These are phyloP conservation scores for Komagataea norvegica DNA, from an alignment of 1,139 yeast species.

Conservation along the genomic window DNA sequence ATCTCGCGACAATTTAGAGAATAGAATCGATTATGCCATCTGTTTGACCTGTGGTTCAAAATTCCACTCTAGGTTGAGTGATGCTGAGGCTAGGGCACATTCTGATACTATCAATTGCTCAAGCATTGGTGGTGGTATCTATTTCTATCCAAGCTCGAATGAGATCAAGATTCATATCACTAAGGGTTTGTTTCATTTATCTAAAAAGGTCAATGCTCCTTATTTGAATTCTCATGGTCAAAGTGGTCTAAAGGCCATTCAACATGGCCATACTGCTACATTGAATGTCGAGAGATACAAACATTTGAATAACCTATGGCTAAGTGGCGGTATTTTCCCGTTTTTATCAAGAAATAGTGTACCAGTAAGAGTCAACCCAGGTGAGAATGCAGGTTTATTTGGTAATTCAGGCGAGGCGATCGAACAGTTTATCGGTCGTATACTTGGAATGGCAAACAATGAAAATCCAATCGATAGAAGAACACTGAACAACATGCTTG, in stretches of 20 bases:
- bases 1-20: slow-evolving; percentile 23
- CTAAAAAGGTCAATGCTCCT: slow-evolving; percentile 48
- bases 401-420: neutral
- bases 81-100: slow-evolving; percentile 35
- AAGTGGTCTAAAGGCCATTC: slow-evolving; percentile 48
- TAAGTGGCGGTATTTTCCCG: slow-evolving; percentile 48
- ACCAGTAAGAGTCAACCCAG: neutral
- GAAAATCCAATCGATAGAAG: neutral
- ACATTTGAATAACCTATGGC: slow-evolving; percentile 54
- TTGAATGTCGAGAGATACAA: slow-evolving; percentile 49
- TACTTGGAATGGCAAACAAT: neutral
- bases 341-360: slow-evolving; percentile 30
- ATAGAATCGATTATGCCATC: slow-evolving; percentile 36
- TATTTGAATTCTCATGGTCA: slow-evolving; percentile 73
- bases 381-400: neutral
- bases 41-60: slow-evolving; percentile 39
- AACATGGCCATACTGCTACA: slow-evolving; percentile 50
- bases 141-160: slow-evolving; percentile 40
- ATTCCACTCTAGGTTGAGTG: slow-evolving; percentile 31
- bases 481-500: neutral
- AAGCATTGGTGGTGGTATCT: slow-evolving; percentile 34
- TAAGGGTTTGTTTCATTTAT: slow-evolving; percentile 14
- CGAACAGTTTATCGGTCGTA: neutral
- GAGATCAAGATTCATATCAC: slow-evolving; percentile 34
- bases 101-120: slow-evolving; percentile 30